Evolutionary conservation across 1,284 basidiomycete genomes (phyloP), one percentile per base, ranked within the genome.

Genomic region (Wallemia ichthyophaga): DNA sequence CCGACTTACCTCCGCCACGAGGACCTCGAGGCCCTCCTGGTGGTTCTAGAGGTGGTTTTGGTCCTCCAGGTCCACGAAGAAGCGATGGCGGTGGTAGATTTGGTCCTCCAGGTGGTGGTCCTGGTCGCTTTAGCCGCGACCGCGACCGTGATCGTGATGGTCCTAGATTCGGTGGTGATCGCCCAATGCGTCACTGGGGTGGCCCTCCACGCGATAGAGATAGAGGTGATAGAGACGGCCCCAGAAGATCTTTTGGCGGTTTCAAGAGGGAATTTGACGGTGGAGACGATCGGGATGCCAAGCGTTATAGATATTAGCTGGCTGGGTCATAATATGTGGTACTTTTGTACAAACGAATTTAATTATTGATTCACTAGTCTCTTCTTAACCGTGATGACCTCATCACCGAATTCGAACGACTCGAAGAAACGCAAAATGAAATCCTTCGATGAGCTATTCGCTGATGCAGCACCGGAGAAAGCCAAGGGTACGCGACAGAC

Each of bases 201-300:
- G 56, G 26, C n/a, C 53, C 56, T 13, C 33, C 60, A 1, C 59
- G 60, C 32, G 57, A 59, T 31, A 11, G 28, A 25, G n/a, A 21
- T 21, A 21, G n/a, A 21, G 48, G 48, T 57, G 75, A 74, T 57
- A 78, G 72, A 67, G 76, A 72, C 27, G 63, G 70, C 68, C 25
- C 63, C 60, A 58, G 59, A 59, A 21, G 23, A 33, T 25, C 60
- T 58, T 58, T 57, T 2, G 62, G 62, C 19, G 65, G 66, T 21
- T 66, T 65, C 64, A 69, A 69, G 64, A 65, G 68, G 15, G 65
- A 68, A 53, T 67, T 63, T 58, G 65, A 66, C 27, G 78, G 79
- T 69, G 80, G 80, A 66, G 83, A 83, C 66, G 83, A 85, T 70
- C 77, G 83, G 64, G 82, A 85, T 64, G 66, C 75, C 53, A 86